Percentiles rank a stretch among this genome's conserved stretches.
phyloP scores from a whole-genome alignment of 2,329 filamentous ascomycete species.

The Cordyceps farinosa region DNA sequence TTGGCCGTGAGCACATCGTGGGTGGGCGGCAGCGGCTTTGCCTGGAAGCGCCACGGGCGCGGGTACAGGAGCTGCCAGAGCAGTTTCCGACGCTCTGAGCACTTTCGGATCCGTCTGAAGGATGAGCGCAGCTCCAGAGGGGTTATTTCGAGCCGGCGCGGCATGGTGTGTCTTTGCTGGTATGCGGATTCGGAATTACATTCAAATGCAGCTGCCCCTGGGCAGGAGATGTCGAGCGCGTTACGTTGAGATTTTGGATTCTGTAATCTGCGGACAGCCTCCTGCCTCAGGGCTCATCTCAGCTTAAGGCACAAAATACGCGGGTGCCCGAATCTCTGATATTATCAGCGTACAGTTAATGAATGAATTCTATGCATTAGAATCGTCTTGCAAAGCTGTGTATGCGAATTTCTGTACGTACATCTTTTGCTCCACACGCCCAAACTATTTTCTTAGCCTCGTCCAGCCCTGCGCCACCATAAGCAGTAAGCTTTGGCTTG shows the following conservation, averaged over 20 bases:
- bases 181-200: neutral
- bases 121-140: neutral
- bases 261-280: too few relatives aligned
- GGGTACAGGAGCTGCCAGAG: constrained; percentile 13
- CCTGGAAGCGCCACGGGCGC: constrained; percentile 7
- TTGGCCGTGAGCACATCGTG: neutral
- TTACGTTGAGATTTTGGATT: too few relatives aligned
- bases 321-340: too few relatives aligned
- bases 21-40: neutral
- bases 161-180: neutral
- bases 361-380: too few relatives aligned
- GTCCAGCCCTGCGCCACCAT: neutral
- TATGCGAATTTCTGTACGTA: too few relatives aligned
- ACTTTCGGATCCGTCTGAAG: constrained; percentile 2
- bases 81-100: constrained; percentile 10
- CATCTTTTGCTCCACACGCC: too few relatives aligned
- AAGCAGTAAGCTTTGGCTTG: neutral
- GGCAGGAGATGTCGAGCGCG: too few relatives aligned
- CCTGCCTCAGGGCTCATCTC: too few relatives aligned
- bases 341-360: too few relatives aligned
- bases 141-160: neutral
- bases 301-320: too few relatives aligned
- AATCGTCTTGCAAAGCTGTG: too few relatives aligned
- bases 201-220: too few relatives aligned
- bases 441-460: neutral